Conservation (phyloP, 345 rosid genomes). For the Aquilaria malaccensis region DNA sequence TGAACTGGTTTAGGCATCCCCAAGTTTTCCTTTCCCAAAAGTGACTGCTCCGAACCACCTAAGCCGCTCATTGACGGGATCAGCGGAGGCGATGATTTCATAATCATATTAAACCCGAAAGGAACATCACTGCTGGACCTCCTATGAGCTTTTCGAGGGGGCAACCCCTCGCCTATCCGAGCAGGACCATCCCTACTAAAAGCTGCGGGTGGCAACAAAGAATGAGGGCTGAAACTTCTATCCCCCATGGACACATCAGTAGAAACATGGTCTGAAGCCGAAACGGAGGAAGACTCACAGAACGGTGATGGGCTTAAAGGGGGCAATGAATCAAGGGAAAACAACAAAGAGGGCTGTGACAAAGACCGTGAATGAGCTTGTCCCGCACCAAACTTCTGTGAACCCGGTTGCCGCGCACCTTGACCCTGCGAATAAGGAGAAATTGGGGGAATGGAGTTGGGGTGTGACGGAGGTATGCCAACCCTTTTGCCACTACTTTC, state of each 20-base stretch:
- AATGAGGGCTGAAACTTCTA: conserved; percentile 43
- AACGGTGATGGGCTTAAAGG: conserved; percentile 73
- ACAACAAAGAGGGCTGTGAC: conserved; percentile 74
- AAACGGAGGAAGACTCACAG: conserved; percentile 33
- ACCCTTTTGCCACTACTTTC: conserved; percentile 33
- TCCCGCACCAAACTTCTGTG: conserved; percentile 36
- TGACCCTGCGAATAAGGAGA: conserved; percentile 91
- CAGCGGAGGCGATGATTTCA: conserved; percentile 55
- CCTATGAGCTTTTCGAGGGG: conserved; percentile 79
- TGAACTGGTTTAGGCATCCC: conserved; percentile 31
- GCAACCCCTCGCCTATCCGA: conserved; percentile 54
- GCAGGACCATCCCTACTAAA: conserved; percentile 38
- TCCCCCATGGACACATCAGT: conserved; percentile 64
- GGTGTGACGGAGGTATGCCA: conserved; percentile 88
- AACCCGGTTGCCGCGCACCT: conserved; percentile 44
- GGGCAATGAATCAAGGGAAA: conserved; percentile 73
- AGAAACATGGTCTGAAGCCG: conserved; percentile 38
- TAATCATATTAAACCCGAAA: conserved; percentile 46
- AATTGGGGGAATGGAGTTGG: conserved; percentile 76
- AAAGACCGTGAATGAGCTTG: conserved; percentile 72
- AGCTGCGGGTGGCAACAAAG: conserved; percentile 64
- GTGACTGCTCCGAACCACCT: conserved; percentile 38
- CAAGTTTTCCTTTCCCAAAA: conserved; percentile 35
- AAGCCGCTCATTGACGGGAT: conserved; percentile 37
- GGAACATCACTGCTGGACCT: conserved; percentile 90